Evolutionary conservation across 768 basidiomycete genomes (phyloP), one percentile per base, ranked within the genome.

Genomic region (Coprinopsis sp.): DNA sequence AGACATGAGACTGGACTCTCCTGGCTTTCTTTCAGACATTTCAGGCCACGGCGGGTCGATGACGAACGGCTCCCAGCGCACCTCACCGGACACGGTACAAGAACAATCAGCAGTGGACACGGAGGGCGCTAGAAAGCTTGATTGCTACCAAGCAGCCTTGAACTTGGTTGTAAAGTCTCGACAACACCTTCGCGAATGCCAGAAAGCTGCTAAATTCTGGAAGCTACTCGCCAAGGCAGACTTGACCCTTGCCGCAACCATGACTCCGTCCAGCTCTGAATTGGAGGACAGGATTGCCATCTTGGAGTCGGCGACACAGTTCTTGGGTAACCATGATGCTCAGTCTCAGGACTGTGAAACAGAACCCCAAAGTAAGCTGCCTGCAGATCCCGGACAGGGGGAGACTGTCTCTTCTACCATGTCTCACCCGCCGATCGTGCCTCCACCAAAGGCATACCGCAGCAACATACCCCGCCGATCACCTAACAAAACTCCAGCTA

Each of bases 71-170:
- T 79, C 22, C 61, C 74, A 57, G 69, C 12, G 67, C 74, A 1
- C 72, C 78, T 48, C 65, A 63, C n/a, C n/a, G 48, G 60, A 64
- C 36, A 74, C 76, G 6, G 64, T 70, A n/a, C n/a, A n/a, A n/a
- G 29, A 54, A 65, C 6, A 64, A 66, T 24, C 57, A 58, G n/a
- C 59, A 52, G 24, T 64, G 70, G 14, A 61, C 69, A n/a, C 74
- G 77, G 56, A 59, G 41, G 57, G 62, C 10, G 60, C 65, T 22
- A 66, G 70, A 30, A 69, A 65, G 21, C 23, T 37, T 10, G 69
- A 71, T 19, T 65, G 72, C 33, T 77, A 77, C 53, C 61, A 67
- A 42, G 71, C 73, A 14, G 71, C 74, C 6, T 61, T 78, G 41
- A 66, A 72, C 37, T 49, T 74, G 53, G 70, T 72, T 25, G 60